These are phyloP conservation scores for Chytriomyces hyalinus DNA, from an alignment of 192 early-diverging fungal genomes.

Conservation along the genomic window DNA sequence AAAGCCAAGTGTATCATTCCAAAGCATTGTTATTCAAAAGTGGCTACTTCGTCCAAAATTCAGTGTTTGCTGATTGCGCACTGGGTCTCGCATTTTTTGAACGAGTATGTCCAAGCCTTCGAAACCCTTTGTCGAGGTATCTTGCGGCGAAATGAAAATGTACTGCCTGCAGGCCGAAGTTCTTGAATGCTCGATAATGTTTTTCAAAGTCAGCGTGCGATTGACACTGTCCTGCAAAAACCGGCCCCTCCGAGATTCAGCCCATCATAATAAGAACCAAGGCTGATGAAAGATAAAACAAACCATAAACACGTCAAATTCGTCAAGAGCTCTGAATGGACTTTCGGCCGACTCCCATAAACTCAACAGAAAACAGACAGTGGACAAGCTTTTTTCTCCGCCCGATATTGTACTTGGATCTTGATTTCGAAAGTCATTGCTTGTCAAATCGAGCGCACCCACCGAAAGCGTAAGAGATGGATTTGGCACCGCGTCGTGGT, in stretches of 20 bases:
- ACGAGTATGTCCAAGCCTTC: neutral
- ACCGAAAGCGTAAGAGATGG: too few species aligned
- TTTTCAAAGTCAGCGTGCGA: slow-evolving; percentile 75
- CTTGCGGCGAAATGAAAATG: slow-evolving; percentile 90
- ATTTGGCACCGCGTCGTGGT: too few species aligned
- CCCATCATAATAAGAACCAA: neutral
- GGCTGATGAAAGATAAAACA: neutral
- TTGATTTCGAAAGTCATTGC: too few species aligned
- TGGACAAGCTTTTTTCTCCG: slow-evolving; percentile 92
- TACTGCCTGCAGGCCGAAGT: slow-evolving; percentile 69
- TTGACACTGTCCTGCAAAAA: slow-evolving; percentile 80
- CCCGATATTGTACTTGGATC: slow-evolving; percentile 73
- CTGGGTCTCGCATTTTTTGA: neutral
- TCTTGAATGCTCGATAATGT: slow-evolving; percentile 80
- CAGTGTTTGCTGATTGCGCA: neutral
- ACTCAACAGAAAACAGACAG: slow-evolving; percentile 84
- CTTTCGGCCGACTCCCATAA: slow-evolving; percentile 87
- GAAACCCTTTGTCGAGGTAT: slow-evolving; percentile 47
- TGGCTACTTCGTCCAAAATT: neutral
- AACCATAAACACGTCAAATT: slow-evolving; percentile 93
- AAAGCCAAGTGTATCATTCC: neutral
- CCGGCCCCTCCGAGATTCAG: neutral
- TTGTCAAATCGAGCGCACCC: too few species aligned
- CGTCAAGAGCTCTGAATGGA: slow-evolving; percentile 85
- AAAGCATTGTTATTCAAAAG: neutral